Conservation (phyloP, 345 rosid species). For the Pistacia integerrima region DNA sequence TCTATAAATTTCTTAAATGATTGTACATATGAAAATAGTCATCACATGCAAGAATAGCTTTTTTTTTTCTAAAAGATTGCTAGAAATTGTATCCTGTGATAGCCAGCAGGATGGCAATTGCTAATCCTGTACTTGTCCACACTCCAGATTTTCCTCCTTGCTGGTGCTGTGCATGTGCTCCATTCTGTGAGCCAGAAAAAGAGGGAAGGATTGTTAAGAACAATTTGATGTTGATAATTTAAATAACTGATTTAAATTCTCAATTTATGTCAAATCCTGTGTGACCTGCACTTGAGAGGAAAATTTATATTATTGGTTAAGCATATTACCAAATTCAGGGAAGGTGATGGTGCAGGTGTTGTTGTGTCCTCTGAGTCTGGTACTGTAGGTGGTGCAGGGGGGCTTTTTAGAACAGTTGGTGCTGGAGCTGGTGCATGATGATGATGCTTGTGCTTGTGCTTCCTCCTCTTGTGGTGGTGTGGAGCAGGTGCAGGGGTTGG, state of each 20-base stretch:
- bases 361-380: conserved; percentile 56
- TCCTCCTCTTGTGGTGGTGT: conserved; percentile 54
- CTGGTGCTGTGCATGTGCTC: conserved; percentile 50
- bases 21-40: conserved; percentile 34
- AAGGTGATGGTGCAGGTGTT: conserved; percentile 85
- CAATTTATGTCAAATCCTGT: not conserved
- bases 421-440: conserved; percentile 81
- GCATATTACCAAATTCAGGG: conserved; percentile 47
- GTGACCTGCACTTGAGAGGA: not conserved
- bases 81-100: conserved; percentile 46
- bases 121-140: conserved; percentile 51
- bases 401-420: conserved; percentile 61
- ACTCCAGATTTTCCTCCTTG: conserved; percentile 44
- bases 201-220: conserved; percentile 11
- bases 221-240: not conserved
- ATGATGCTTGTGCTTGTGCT: conserved; percentile 66
- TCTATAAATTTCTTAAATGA: conserved; percentile 22
- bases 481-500: conserved; percentile 64
- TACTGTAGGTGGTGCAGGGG: conserved; percentile 81
- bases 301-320: not conserved
- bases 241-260: conserved; percentile 2
- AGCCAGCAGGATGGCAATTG: conserved; percentile 50
- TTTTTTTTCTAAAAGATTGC: conserved; percentile 17
- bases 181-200: conserved; percentile 51
- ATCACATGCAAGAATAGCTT: conserved; percentile 14